phyloP scores from a whole-genome alignment of 2,329 filamentous ascomycete species.

The Aspergillus costaricaensis region DNA sequence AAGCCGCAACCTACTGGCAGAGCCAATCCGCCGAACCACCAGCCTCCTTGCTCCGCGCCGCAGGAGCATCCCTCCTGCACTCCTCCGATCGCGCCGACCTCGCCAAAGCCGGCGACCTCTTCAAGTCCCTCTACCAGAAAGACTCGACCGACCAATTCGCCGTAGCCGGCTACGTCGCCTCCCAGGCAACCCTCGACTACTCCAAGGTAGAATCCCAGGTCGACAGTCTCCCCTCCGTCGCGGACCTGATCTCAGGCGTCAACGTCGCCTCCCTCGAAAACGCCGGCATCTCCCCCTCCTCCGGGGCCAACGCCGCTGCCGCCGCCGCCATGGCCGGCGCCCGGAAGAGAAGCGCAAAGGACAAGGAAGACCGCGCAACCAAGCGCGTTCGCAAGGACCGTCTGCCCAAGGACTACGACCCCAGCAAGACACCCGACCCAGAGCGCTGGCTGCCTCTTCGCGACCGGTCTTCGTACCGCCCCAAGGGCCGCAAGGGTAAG shows the following conservation, averaged over 20 bases:
- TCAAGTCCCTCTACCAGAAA: conserved; percentile 67
- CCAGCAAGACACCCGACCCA: conserved; percentile 78
- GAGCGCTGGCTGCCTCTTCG: conserved; percentile 92
- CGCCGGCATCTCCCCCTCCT: conserved; percentile 45
- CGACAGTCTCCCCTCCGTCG: conserved; percentile 41
- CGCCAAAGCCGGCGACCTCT: conserved; percentile 72
- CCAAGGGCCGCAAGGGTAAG: conserved; percentile 90
- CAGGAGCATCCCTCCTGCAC: conserved; percentile 78
- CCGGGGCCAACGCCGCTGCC: conserved; percentile 31
- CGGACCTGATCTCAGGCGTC: conserved; percentile 46
- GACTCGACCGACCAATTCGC: conserved; percentile 68
- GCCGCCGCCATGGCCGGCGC: conserved; percentile 37
- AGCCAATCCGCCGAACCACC: conserved; percentile 57
- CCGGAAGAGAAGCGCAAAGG: conserved; percentile 43
- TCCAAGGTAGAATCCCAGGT: conserved; percentile 39
- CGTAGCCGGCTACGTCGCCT: conserved; percentile 81
- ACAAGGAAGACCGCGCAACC: conserved; percentile 35
- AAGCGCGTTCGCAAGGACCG: conserved; percentile 50
- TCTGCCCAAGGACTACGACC: conserved; percentile 58
- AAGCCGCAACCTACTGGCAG: conserved; percentile 80
- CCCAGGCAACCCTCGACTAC: conserved; percentile 61
- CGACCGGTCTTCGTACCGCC: conserved; percentile 83
- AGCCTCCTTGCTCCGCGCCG: conserved; percentile 73
- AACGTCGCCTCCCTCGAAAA: conserved; percentile 49
- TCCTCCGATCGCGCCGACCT: conserved; percentile 71